Base-by-base conservation (phyloP, 2,329 filamentous ascomycete species). In the Penicillium sp. region DNA sequence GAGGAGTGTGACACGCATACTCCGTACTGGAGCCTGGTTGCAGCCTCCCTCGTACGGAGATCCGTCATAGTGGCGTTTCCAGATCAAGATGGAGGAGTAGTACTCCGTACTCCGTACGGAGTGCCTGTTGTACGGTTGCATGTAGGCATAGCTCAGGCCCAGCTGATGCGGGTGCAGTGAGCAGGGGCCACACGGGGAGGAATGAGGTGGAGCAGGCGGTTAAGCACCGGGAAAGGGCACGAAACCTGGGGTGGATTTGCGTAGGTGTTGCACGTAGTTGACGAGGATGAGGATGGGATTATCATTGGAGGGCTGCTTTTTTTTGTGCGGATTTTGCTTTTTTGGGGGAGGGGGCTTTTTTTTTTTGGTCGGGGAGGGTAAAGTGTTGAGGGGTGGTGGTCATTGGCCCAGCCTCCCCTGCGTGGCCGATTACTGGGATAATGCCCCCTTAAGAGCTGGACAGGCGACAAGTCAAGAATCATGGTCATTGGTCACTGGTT, bases 171-270 rank as follows among this genome's bases (percentile, higher is more conserved):
- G 31, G 56, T 46, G 56, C 52, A 31, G 9, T 9, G 7, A 9
- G 7, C 31, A 51, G 54, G 56, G 52, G 49, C 56, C 56, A 58
- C 56, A 41, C 49, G 39, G 49, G 22, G 19, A 40, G n/a, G 22
- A 22, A 22, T 22, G 22, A 22, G 13, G 49, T 49, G 44, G 44
- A 49, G 44, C n/a, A 14, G 27, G 27, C 33, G 49, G 49, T 39
- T 51, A 51, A 51, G 19, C 19, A 46, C 22, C 43, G 22, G 49
- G 18, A 27, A 24, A 24, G 36, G 35, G 31, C 43, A 39, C 9
- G 49, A 51, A 37, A 51, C 33, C 49, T 51, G 35, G 49, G 36
- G 49, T 33, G 46, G 46, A 31, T 33, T 46, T 31, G 43, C 4
- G 14, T 14, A 19, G 31, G 5, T 35, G 46, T 35, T 49, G 46